These are phyloP conservation scores for Aspergillus quadricinctus DNA, from an alignment of 2,329 filamentous ascomycete genomes.

Conservation along the genomic window DNA sequence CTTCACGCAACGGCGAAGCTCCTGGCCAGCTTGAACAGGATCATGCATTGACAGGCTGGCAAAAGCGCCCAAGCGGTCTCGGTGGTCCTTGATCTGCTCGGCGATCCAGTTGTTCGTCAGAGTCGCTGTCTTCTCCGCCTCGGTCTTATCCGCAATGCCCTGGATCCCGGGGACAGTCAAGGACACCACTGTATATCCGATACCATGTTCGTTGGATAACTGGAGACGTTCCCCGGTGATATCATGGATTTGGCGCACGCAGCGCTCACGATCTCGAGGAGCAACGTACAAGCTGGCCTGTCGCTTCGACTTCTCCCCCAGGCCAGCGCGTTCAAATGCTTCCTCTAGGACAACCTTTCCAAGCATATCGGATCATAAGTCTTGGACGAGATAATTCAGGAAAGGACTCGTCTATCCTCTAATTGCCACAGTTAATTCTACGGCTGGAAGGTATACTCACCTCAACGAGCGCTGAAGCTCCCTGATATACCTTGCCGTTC, in stretches of 20 bases:
- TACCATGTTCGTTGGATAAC: slow-evolving; percentile 36
- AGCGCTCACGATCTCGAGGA: slow-evolving; percentile 51
- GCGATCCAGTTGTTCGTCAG: slow-evolving; percentile 41
- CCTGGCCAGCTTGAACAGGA: slow-evolving; percentile 24
- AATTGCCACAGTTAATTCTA: too few species aligned
- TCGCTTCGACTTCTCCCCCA: slow-evolving; percentile 53
- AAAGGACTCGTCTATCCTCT: too few species aligned
- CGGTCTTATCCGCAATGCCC: slow-evolving; percentile 34
- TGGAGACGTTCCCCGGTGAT: slow-evolving; percentile 34
- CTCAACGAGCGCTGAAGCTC: too few species aligned
- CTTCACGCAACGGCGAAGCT: slow-evolving; percentile 43
- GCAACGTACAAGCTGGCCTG: slow-evolving; percentile 51
- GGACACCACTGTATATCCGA: slow-evolving; percentile 41
- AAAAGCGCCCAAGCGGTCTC: slow-evolving; percentile 14
- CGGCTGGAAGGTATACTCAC: too few species aligned
- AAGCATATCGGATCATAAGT: slow-evolving; percentile 35
- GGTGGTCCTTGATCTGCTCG: slow-evolving; percentile 29
- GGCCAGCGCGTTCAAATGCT: slow-evolving; percentile 50
- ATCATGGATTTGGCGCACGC: slow-evolving; percentile 51
- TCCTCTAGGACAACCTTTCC: slow-evolving; percentile 58
- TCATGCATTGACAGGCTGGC: slow-evolving; percentile 24
- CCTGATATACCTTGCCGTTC: too few species aligned
- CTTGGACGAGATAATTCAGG: too few species aligned
- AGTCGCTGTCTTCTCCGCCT: slow-evolving; percentile 34
- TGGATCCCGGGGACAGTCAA: slow-evolving; percentile 43